Percentiles rank a stretch among this genome's conserved stretches.
Evolutionary conservation across 1,284 basidiomycete species (phyloP).

Genomic region (Ganoderma sp.): DNA sequence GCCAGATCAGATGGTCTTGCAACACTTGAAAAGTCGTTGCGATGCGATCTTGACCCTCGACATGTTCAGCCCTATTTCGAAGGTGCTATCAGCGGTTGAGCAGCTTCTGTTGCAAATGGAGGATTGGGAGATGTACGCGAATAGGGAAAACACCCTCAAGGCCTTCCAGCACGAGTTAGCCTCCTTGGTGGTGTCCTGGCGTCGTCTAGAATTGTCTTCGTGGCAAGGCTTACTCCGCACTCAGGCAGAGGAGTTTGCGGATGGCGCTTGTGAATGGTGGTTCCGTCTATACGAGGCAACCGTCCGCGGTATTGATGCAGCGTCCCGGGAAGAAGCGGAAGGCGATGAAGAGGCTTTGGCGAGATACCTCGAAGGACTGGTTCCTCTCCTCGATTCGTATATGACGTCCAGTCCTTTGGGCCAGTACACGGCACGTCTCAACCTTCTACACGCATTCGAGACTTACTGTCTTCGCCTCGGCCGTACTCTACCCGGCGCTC

Average conservation of each 20-base stretch:
- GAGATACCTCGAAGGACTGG: slow-evolving; percentile 69
- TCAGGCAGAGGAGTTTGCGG: slow-evolving; percentile 66
- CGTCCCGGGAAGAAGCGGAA: slow-evolving; percentile 41
- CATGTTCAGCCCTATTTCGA: slow-evolving; percentile 80
- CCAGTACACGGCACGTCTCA: slow-evolving; percentile 77
- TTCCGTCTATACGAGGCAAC: slow-evolving; percentile 88
- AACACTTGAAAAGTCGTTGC: slow-evolving; percentile 83
- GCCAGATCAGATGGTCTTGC: slow-evolving; percentile 98
- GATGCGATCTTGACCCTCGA: slow-evolving; percentile 70
- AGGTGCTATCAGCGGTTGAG: slow-evolving; percentile 85
- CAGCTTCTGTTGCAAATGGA: slow-evolving; percentile 88
- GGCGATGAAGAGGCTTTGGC: slow-evolving; percentile 46
- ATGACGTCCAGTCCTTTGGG: slow-evolving; percentile 82
- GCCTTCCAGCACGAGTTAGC: slow-evolving; percentile 71
- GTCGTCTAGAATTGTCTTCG: slow-evolving; percentile 85
- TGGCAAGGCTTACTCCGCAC: slow-evolving; percentile 87
- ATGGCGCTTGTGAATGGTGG: slow-evolving; percentile 85
- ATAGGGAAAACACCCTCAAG: slow-evolving; percentile 83
- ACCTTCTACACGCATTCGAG: slow-evolving; percentile 76
- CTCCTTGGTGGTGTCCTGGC: slow-evolving; percentile 87
- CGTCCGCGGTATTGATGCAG: slow-evolving; percentile 68
- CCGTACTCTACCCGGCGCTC: slow-evolving; percentile 35
- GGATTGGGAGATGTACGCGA: slow-evolving; percentile 97
- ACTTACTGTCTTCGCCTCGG: slow-evolving; percentile 50
- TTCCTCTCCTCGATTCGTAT: slow-evolving; percentile 86